A percentile compares a stretch with the other conserved stretches of the same genome.
phyloP scores from a whole-genome alignment of 2,329 filamentous ascomycete genomes.

The Diaporthe ampelina region DNA sequence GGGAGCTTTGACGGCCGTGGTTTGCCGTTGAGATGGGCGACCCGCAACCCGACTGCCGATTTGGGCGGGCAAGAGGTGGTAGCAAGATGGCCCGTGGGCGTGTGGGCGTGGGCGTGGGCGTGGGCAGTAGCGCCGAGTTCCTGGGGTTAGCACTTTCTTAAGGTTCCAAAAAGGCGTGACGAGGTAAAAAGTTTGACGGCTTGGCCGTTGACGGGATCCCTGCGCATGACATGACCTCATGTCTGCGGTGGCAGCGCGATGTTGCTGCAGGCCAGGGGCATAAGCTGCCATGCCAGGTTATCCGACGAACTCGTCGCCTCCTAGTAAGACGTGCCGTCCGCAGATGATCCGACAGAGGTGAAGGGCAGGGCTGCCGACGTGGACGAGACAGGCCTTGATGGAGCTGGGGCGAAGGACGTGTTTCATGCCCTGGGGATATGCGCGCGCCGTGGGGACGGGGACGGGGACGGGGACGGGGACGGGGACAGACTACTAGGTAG shows the following conservation, averaged over 20 bases:
- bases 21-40: background rate
- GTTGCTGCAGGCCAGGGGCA: background rate
- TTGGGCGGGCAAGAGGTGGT: background rate
- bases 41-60: constrained; percentile 17
- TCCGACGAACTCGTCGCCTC: constrained; percentile 8
- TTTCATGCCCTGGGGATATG: constrained; percentile 19
- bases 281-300: background rate
- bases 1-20: constrained; percentile 15
- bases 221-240: constrained; percentile 28
- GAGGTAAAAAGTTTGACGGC: constrained; percentile 22
- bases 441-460: constrained; percentile 24
- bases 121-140: background rate
- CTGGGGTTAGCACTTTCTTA: constrained; percentile 1
- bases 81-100: background rate
- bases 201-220: constrained; percentile 22
- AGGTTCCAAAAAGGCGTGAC: constrained; percentile 23
- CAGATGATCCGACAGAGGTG: background rate
- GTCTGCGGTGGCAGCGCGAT: constrained; percentile 24
- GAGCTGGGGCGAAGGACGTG: constrained; percentile 1
- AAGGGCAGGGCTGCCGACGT: background rate
- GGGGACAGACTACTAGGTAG: no score
- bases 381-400: background rate
- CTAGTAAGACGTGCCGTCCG: background rate
- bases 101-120: background rate
- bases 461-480: background rate